Evolutionary conservation across 163 green algal genomes (phyloP), one percentile per base, ranked within the genome.

Genomic region (Chlamydomonas reinhardtii): DNA sequence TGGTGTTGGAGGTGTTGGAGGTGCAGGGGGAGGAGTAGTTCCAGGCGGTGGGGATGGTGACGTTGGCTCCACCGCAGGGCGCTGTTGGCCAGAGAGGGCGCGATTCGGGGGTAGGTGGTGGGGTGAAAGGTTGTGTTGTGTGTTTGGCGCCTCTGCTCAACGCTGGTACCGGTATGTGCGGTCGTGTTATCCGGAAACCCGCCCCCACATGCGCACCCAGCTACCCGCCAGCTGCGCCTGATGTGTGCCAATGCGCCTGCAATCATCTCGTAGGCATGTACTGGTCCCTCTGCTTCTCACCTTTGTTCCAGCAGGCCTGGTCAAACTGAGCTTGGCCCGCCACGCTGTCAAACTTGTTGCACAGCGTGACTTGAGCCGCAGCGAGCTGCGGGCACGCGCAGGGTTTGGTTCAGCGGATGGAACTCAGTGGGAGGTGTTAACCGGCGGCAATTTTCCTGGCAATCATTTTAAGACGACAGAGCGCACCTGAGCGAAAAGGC

Each of bases 11-110:
- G 48, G 61, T 29, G 62, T 20, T 32, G 24, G 59, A 14, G 29
- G 59, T 22, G 52, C 76, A 86, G 15, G 68, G 79, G 5, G 32
- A 43, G 48, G 79, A 78, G 69, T 78, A 86, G 79, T 72, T 77
- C 25, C 52, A 79, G 14, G 52, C 70, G 8, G 79, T 5, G 9
- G 79, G 79, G 22, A 62, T 35, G 39, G 79, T 86, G 54, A 64
- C 37, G 31, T 70, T 79, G 25, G 59, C 9, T 43, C 66, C 66
- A 25, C 68, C 79, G 71, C 79, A 86, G 2, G 48, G 48, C 48
- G 48, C 48, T 56, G 48, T 14, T 6, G 43, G n/a, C n/a, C n/a
- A 6, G 43, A 54, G 52, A 52, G 71, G 78, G 54, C 78, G 69
- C 15, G 39, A 65, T 34, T 54, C n/a, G 35, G 24, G 35, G 24